Evolutionary conservation across 495 filamentous ascomycete genomes (phyloP).

Genomic region (Mycothermus thermophilus): DNA sequence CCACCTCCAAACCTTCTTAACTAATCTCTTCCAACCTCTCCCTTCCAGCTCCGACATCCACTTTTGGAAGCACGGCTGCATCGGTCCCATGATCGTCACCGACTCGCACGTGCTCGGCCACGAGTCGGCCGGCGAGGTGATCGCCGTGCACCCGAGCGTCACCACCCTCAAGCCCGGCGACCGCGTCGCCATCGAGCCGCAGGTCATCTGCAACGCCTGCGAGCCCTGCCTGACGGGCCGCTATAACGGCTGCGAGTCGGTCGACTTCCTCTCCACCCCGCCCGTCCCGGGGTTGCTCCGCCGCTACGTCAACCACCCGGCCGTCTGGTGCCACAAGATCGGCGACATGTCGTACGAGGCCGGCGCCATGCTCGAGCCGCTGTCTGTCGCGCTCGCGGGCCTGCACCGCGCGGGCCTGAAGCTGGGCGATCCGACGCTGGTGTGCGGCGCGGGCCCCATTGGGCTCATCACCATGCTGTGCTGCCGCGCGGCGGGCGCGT

Average conservation of each 20-base stretch:
- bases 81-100: slow-evolving; percentile 85
- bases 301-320: slow-evolving; percentile 85
- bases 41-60: slow-evolving; percentile 78
- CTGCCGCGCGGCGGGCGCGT: slow-evolving; percentile 67
- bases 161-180: slow-evolving; percentile 63
- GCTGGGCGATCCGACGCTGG: slow-evolving; percentile 68
- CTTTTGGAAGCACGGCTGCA: slow-evolving; percentile 89
- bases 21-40: too few species aligned
- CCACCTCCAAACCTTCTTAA: slow-evolving; percentile 7
- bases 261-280: slow-evolving; percentile 76
- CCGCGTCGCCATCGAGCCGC: slow-evolving; percentile 82
- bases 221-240: slow-evolving; percentile 80
- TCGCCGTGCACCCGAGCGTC: slow-evolving; percentile 70
- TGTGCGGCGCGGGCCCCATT: slow-evolving; percentile 86
- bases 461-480: slow-evolving; percentile 76
- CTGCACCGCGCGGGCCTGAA: slow-evolving; percentile 65
- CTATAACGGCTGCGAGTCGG: slow-evolving; percentile 82
- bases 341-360: slow-evolving; percentile 77
- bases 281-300: slow-evolving; percentile 79
- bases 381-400: slow-evolving; percentile 72
- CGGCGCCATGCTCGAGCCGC: slow-evolving; percentile 74
- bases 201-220: slow-evolving; percentile 77
- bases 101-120: slow-evolving; percentile 83
- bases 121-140: slow-evolving; percentile 74
- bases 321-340: slow-evolving; percentile 88